These are phyloP conservation scores for Solanum infundibuliforme DNA, from an alignment of 257 asterid genomes.

Conservation along the genomic window DNA sequence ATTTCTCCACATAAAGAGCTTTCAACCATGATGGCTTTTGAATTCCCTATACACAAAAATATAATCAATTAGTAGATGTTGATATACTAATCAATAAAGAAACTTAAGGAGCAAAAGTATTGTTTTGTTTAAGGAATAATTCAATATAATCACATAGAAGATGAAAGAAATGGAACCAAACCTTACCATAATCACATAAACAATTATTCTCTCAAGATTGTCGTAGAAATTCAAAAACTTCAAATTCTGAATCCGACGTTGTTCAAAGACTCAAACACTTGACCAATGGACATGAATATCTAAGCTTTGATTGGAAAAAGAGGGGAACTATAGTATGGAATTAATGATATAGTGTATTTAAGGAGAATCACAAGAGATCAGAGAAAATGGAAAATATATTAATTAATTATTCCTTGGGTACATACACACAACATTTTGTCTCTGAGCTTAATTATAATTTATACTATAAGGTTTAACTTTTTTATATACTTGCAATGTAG, in stretches of 20 bases:
- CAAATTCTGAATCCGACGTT: background rate
- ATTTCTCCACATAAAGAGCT: conserved; percentile 54
- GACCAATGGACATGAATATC: background rate
- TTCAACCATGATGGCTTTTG: conserved; percentile 85
- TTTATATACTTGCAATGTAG: background rate
- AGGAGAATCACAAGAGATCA: conserved; percentile 32
- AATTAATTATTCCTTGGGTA: conserved; percentile 5
- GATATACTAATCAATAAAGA: background rate
- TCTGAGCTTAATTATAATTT: conserved; percentile 2
- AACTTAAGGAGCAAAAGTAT: background rate
- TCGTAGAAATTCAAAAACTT: background rate
- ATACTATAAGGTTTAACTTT: background rate
- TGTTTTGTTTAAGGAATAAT: background rate
- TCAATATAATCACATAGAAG: background rate
- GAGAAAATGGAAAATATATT: background rate
- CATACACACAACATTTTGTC: conserved; percentile 14
- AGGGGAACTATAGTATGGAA: conserved; percentile 31
- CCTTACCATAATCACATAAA: conserved; percentile 28
- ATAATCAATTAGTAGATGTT: background rate
- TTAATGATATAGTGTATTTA: conserved; percentile 30
- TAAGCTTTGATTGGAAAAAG: conserved; percentile 14
- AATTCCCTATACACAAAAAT: conserved; percentile 34
- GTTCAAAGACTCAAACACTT: background rate
- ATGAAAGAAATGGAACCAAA: background rate
- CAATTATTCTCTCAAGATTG: background rate